Evolutionary conservation across 2,329 filamentous ascomycete species (phyloP), one percentile per base, ranked within the genome.

Genomic region (Periconia sp.): DNA sequence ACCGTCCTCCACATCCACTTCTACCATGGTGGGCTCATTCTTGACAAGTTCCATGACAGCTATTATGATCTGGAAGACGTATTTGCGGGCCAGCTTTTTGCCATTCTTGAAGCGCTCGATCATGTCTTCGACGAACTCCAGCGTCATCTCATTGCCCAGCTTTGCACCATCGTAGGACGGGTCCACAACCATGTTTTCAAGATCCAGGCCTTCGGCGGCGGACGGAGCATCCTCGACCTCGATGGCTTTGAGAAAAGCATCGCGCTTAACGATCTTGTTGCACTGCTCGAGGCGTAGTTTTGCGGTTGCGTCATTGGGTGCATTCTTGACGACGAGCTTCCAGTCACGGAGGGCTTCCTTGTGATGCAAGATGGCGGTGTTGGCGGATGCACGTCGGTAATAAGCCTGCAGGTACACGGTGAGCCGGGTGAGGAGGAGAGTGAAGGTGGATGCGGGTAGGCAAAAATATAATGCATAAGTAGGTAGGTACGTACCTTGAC

Each of bases 1-100:
- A 52, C 87, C 91, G 44, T 90, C 78, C 6, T 88, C 85, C 50
- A 99, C 86, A 47, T 90, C 85, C 70, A 94, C 84, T 77, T 99
- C 94, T 23, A 97, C 92, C 94, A 99, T 97, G 23, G 94, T 99
- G 15, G 93, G 84, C 77, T 99, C 94, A 49, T 92, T 86, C 73
- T 93, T 92, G 44, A 96, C 88, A 53, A 99, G 84, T 59, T 96
- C 88, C 80, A 90, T 91, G 64, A 95, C 90, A 6, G 90, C 90
- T 64, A 97, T 79, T 65, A 99, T 83, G 70, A 99, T 99, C 78
- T 97, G 91, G 80, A 93, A 97, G 61, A 93, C 94, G 71, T 97
- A 99, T 83, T 97, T 99, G 77, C 86, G 88, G 75, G 94, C 91
- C 53, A 99, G 83, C 77, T 91, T 93, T 83, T 99, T 97, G 70